Base-by-base conservation (phyloP, 176 grass and related monocot genomes). In the Triticum timopheevii region DNA sequence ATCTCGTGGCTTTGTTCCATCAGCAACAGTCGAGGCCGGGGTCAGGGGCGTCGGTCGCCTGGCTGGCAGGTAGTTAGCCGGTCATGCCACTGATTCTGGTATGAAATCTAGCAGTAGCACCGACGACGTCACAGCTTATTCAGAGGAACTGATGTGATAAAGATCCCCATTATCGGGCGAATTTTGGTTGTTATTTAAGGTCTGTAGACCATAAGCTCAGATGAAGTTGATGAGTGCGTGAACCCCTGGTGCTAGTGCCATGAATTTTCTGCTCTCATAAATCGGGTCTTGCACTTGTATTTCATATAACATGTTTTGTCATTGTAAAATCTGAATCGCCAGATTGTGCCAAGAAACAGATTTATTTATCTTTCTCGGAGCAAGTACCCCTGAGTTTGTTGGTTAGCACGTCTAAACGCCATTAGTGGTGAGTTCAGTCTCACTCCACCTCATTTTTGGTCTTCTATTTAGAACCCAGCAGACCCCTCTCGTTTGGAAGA, bases 1-100 rank as follows among this genome's bases (percentile, higher is more conserved):
- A 79, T 58, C 88, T 16, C 56, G n/a, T 78, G 90, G 93, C 49
- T 91, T 96, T 49, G 68, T 63, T 28, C 84, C 88, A 35, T 88
- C 96, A 33, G 80, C 85, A n/a, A 27, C 56, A 45, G 66, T 78
- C 3, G 85, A 77, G 70, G 19, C 86, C 8, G 49, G 27, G 35
- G 31, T 69, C 39, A 87, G 54, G 79, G 27, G 67, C 0, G 17
- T 47, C 11, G 11, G 33, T 87, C 25, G 35, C 13, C 58, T 34
- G 23, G 54, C 34, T 83, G 84, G 80, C 54, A 80, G 27, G 59
- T 22, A 34, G 12, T 4, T 31, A 66, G 47, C 34, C 47, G 30
- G 44, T 25, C 27, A 74, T 23, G 20, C 33, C 73, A 8, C 73
- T 59, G 75, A 36, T 66, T 79, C 80, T 59, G 66, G 42, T 79